Base-by-base conservation (phyloP, 129 eudicot genomes). In the Scalesia atractyloides region DNA sequence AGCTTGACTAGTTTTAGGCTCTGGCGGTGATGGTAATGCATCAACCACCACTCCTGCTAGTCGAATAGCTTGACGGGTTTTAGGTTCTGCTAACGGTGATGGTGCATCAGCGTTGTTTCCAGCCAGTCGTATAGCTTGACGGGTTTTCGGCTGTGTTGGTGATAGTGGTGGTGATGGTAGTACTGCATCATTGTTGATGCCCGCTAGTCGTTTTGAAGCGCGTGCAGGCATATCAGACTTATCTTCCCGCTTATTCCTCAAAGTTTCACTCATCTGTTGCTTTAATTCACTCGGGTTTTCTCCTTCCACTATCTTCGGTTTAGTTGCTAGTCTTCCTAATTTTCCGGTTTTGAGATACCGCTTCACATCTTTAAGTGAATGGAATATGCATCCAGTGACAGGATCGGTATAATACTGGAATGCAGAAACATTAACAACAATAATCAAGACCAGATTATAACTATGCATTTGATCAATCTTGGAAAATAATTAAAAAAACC, bases 391-490 rank as follows among this genome's bases (percentile, higher is more conserved):
- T 61, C 97, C 98, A 77, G 80, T 82, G 20, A 60, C 84, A 63
- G 98, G 98, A 73, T 93, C 98, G 64, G 81, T 87, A 79, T 89
- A 93, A 80, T 63, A 76, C 98, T 93, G 89, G 43, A 34, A 26
- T 48, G 50, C 53, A 80, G 76, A 16, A 47, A 73, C 43, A 67
- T 7, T 8, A 64, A 11, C 46, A 16, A 62, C 15, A 36, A 9
- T 41, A 50, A 73, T 30, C 5, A 48, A 70, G 37, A 11, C 15
- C 62, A 37, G 16, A 13, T 16, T 53, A 39, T 33, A 14, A 24
- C 18, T 50, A 47, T 33, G 6, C 5, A 66, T 44, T 13, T 3
- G 43, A 47, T 26, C 24, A 57, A 65, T 67, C 58, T 59, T 44
- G 62, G 18, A 5, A 62, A 62, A 60, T 11, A 75, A 69, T 5